Evolutionary conservation across 495 filamentous ascomycete species (phyloP).

Genomic region (Pseudevernia furfuracea): DNA sequence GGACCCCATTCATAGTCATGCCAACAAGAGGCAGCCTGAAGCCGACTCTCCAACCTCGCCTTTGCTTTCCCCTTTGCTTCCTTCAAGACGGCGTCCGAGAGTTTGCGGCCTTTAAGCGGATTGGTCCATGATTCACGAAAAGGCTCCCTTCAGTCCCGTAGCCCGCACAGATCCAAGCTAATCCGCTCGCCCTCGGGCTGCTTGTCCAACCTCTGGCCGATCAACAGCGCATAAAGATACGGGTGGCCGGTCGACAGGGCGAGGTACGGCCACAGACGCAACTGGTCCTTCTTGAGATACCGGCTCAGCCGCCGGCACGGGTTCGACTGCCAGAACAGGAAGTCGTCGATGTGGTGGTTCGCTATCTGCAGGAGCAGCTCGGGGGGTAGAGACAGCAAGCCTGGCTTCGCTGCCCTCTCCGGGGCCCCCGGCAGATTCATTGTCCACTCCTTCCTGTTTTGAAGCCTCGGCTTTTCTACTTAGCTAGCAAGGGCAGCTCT

Average conservation of each 20-base stretch:
- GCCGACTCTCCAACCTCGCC: too few relatives aligned
- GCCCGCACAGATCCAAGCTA: not conserved
- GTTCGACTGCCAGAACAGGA: conserved; percentile 5
- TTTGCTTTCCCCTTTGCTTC: too few relatives aligned
- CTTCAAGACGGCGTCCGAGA: too few relatives aligned
- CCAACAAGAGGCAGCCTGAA: too few relatives aligned
- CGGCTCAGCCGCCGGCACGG: conserved; percentile 1
- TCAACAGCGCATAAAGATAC: not conserved
- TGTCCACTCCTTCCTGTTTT: too few relatives aligned
- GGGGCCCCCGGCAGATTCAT: too few relatives aligned
- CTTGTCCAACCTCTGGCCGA: not conserved
- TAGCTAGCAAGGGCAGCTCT: too few relatives aligned
- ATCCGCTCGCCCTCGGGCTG: not conserved
- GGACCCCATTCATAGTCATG: too few relatives aligned
- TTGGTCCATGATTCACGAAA: too few relatives aligned
- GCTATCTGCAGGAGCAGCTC: conserved; percentile 12
- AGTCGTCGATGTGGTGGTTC: conserved; percentile 3
- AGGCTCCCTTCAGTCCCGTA: too few relatives aligned
- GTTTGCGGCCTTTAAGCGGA: too few relatives aligned
- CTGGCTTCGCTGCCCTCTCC: conserved; percentile 1
- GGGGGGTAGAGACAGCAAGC: not conserved
- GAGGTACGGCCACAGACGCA: conserved; percentile 1
- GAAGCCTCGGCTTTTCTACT: too few relatives aligned
- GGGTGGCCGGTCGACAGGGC: not conserved
- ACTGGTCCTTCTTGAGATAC: not conserved